phyloP scores from a whole-genome alignment of 495 filamentous ascomycete genomes.

The Umbilicaria muhlenbergii region DNA sequence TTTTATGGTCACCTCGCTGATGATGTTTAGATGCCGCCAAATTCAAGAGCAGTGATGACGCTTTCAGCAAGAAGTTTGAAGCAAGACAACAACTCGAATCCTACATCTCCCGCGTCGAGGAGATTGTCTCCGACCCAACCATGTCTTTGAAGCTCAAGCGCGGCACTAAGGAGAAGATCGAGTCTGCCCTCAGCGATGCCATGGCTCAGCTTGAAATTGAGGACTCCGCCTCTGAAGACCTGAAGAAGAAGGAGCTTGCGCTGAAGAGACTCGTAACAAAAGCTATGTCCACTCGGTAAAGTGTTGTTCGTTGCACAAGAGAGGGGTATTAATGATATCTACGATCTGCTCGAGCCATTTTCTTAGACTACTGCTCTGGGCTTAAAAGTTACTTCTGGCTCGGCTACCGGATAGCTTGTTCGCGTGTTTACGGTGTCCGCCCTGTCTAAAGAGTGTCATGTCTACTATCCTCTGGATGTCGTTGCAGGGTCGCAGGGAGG shows the following conservation, averaged over 20 bases:
- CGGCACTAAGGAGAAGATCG: slow-evolving; percentile 98
- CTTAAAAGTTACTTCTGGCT: slow-evolving; percentile 4
- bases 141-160: slow-evolving; percentile 97
- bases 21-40: slow-evolving; percentile 66
- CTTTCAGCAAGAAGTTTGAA: slow-evolving; percentile 98
- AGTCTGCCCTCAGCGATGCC: slow-evolving; percentile 74
- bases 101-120: slow-evolving; percentile 97
- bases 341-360: neutral
- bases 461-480: no score
- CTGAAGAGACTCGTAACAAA: slow-evolving; percentile 97
- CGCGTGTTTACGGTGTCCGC: no score
- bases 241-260: slow-evolving; percentile 99
- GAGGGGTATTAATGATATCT: slow-evolving; percentile 13
- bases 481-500: no score
- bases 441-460: no score
- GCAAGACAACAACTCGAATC: slow-evolving; percentile 96
- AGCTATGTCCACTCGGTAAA: slow-evolving; percentile 81
- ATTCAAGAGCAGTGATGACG: slow-evolving; percentile 96
- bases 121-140: slow-evolving; percentile 91
- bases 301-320: slow-evolving; percentile 19
- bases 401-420: no score
- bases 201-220: slow-evolving; percentile 81
- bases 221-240: slow-evolving; percentile 78
- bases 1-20: slow-evolving; percentile 8
- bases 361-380: neutral